Base-by-base conservation (phyloP, 1,284 basidiomycete genomes). In the Trametes polyzona region DNA sequence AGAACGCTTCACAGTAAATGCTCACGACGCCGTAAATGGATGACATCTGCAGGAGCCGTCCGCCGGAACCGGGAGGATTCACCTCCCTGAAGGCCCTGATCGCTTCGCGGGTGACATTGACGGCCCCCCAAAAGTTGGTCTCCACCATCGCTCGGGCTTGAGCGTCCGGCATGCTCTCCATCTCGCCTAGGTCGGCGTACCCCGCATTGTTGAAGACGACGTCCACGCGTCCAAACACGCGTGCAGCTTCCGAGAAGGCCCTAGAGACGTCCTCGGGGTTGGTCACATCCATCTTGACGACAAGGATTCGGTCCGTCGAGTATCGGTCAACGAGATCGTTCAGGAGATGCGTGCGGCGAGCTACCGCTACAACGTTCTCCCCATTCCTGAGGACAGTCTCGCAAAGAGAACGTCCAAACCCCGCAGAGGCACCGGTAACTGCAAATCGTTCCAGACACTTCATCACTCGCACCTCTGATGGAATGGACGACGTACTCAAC, bases 171-270 rank as follows among this genome's bases (percentile, higher is more conserved):
- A 41, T 35, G 21, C 24, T 19, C 42, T 78, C 76, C 16, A 74
- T 12, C 42, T 56, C 43, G 26, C 54, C 54, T 11, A 39, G 12
- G 10, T 69, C 44, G 10, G 29, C 58, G 35, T 47, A 64, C 1
- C 67, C 74, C 3, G 78, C 78, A 39, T 79, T 80, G 63, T 78
- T 80, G 58, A 77, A 68, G 3, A 80, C 73, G 16, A 78, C 71
- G 47, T 79, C 77, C n/a, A 79, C 54, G n/a, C 74, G 68, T 4
- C 75, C 78, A 57, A 79, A 78, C 26, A 60, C 16, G 2, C 4
- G 2, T 9, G 33, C 33, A 2, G 44, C 52, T 6, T 6, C 21
- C 8, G 36, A 16, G 39, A 54, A 54, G 21, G 37, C 52, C 6
- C 41, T 30, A 23, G 23, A 12, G 7, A 54, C 44, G 19, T 47